Evolutionary conservation across 2,329 filamentous ascomycete genomes (phyloP).

Genomic region (Talaromyces sp.): DNA sequence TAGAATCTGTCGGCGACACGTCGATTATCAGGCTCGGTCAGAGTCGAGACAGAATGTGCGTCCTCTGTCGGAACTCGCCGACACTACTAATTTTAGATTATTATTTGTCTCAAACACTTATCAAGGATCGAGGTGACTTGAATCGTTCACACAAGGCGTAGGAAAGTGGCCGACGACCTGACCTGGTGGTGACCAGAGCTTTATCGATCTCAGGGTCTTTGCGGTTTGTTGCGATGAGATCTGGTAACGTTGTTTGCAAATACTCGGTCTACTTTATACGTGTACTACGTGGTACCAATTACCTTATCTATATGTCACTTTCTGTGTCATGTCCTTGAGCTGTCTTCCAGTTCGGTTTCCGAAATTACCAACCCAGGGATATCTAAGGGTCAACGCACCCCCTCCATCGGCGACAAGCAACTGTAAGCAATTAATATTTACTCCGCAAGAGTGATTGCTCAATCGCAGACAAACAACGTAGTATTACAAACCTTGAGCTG

Average conservation of each 20-base stretch:
- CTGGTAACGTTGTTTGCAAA: background rate
- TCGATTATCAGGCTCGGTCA: background rate
- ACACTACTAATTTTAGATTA: background rate
- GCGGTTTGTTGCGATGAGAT: background rate
- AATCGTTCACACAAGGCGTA: too few relatives aligned
- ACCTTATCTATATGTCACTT: background rate
- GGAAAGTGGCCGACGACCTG: background rate
- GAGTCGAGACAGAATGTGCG: background rate
- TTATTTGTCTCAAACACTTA: background rate
- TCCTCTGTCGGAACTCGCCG: background rate
- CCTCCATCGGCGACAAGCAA: background rate
- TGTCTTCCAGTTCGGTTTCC: background rate
- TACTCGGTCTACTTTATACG: background rate
- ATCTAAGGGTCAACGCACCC: too few relatives aligned
- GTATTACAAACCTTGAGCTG: background rate
- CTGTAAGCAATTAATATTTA: background rate
- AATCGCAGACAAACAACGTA: background rate
- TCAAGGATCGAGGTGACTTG: background rate
- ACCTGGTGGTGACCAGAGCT: background rate
- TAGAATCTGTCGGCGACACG: background rate
- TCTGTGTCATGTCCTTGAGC: background rate
- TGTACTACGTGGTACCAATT: background rate
- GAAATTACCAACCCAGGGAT: background rate
- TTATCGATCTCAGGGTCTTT: background rate
- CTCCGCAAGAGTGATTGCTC: background rate